Percentiles rank a stretch among this genome's conserved stretches.
These are phyloP conservation scores for Pseudocercospora fijiensis DNA, from an alignment of 2,329 filamentous ascomycete species.

Conservation along the genomic window DNA sequence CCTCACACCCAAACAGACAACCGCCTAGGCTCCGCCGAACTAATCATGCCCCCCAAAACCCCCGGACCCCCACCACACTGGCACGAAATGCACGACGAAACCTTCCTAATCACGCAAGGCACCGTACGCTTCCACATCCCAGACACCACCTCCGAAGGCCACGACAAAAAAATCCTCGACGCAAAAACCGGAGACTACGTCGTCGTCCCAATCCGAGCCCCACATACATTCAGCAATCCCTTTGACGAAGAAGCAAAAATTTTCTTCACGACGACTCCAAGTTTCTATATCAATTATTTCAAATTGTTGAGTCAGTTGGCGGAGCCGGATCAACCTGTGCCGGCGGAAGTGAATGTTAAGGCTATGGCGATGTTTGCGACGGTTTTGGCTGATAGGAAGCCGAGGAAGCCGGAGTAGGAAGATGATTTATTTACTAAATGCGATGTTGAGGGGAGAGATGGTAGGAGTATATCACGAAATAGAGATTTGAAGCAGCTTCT, in stretches of 20 bases:
- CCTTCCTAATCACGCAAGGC: constrained; percentile 56
- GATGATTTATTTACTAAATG: background rate
- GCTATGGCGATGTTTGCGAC: constrained; percentile 55
- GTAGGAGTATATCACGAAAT: background rate
- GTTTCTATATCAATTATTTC: constrained; percentile 60
- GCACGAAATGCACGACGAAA: constrained; percentile 61
- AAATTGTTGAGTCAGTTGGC: constrained; percentile 51
- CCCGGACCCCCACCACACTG: constrained; percentile 53
- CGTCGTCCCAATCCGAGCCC: constrained; percentile 54
- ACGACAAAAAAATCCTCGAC: constrained; percentile 46
- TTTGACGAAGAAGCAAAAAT: constrained; percentile 55
- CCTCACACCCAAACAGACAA: constrained; percentile 41
- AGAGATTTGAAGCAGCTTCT: background rate
- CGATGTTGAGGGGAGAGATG: background rate
- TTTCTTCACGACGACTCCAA: constrained; percentile 59
- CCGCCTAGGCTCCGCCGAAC: constrained; percentile 49
- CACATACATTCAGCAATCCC: constrained; percentile 59
- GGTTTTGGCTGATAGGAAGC: constrained; percentile 46
- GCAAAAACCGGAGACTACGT: constrained; percentile 56
- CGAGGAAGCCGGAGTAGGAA: constrained; percentile 30
- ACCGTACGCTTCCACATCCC: constrained; percentile 54
- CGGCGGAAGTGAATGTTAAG: constrained; percentile 50
- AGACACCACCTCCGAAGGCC: constrained; percentile 30
- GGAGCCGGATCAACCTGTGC: constrained; percentile 48
- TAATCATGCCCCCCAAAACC: constrained; percentile 51